Evolutionary conservation across 148 eudicot genomes (phyloP), one percentile per base, ranked within the genome.

Genomic region (Nepenthes mirabilis): DNA sequence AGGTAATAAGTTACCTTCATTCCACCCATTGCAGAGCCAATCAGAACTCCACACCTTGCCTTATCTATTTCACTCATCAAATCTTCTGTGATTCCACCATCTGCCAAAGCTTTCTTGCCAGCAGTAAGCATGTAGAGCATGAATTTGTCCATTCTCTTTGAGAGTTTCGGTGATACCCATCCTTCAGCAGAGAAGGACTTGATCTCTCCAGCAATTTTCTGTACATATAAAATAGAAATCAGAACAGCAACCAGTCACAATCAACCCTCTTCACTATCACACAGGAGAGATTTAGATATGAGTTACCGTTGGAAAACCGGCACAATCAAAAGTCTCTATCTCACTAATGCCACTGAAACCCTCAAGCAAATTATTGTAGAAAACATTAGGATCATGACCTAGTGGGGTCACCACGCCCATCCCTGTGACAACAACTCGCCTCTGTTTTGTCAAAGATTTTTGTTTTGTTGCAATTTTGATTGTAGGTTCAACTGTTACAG

Each of bases 201-300:
- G 63, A 91, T 88, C 76, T 91, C 95, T 68, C 97, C 97, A 43
- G 95, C 97, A 73, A 91, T 88, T 78, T 86, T 88, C 97, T 91
- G 80, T 9, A 66, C 10, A 64, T 11, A 12, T 6, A 48, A 45
- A 43, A 57, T 34, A 32, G 2, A 58, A 56, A 74, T 35, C 60
- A 62, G 47, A 34, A 6, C 14, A 34, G 55, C 23, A 58, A 47
- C 11, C 40, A 13, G 11, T 37, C 45, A 35, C n/a, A 34, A 55
- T 6, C 47, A 9, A 33, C 34, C 48, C 32, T 8, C 33, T 14
- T 32, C 13, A 45, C 37, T 12, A 64, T n/a, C 52, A 7, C 6
- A 59, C 37, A 43, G 54, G 49, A 43, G 48, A 40, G 48, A 36
- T n/a, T 43, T 2, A 45, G 36, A 61, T 55, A 43, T 37, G 57